These are phyloP conservation scores for Pythium pectinolyticum DNA, from an alignment of 352 stramenopile genomes.

Conservation along the genomic window DNA sequence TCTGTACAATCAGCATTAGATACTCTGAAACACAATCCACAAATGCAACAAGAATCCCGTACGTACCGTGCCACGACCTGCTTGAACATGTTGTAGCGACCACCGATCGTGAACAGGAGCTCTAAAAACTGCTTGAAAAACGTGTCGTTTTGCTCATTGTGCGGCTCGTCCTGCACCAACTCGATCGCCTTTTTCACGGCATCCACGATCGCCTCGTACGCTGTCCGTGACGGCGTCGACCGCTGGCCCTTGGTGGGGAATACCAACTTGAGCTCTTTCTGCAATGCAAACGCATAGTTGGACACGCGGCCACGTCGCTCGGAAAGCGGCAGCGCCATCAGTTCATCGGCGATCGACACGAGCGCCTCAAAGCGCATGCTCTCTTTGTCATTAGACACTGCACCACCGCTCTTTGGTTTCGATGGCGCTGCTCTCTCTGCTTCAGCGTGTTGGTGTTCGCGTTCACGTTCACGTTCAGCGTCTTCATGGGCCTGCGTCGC, in stretches of 20 bases:
- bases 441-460: too few relatives aligned
- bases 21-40: too few relatives aligned
- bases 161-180: slow-evolving; percentile 11
- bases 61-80: slow-evolving; percentile 5
- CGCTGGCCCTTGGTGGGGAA: slow-evolving; percentile 5
- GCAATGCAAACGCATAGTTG: slow-evolving; percentile 12
- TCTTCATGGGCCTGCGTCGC: not conserved
- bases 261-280: slow-evolving; percentile 7
- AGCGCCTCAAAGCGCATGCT: slow-evolving; percentile 3
- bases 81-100: slow-evolving; percentile 10
- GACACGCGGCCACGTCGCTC: not conserved
- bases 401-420: too few relatives aligned
- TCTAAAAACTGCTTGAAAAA: slow-evolving; percentile 18
- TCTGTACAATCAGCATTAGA: too few relatives aligned
- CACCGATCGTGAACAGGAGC: slow-evolving; percentile 6
- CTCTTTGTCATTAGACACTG: not conserved
- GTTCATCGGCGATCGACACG: slow-evolving; percentile 1
- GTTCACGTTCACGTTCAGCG: too few relatives aligned
- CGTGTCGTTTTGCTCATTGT: not conserved
- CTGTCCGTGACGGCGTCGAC: not conserved
- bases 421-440: too few relatives aligned
- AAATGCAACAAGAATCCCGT: not conserved
- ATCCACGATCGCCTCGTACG: not conserved
- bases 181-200: slow-evolving; percentile 9
- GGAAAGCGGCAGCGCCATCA: slow-evolving; percentile 6